Conservation (phyloP, 2,329 filamentous ascomycete species). For the Alternaria gaisen region DNA sequence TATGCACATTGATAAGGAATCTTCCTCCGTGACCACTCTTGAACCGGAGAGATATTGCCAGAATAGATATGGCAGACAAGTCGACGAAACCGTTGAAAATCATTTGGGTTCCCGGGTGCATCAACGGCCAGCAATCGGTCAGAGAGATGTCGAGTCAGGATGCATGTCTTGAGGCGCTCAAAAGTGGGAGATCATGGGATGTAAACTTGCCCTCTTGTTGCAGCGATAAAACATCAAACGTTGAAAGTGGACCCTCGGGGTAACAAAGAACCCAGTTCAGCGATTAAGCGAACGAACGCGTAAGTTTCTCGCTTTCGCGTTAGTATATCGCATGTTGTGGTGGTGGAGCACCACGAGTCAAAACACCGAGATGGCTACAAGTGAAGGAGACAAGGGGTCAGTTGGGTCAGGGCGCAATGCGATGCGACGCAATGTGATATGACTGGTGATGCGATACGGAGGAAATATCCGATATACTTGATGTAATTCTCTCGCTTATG, state of each 20-base stretch:
- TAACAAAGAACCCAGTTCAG: neutral
- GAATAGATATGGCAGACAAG: no score
- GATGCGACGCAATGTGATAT: neutral
- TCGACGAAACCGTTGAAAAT: no score
- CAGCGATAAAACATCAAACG: neutral
- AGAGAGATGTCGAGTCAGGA: neutral
- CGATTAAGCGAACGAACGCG: neutral
- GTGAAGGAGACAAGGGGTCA: neutral
- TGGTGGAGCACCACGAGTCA: neutral
- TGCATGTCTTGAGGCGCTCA: neutral
- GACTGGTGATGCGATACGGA: neutral
- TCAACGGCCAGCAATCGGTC: no score
- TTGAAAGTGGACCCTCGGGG: neutral
- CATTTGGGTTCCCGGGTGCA: no score
- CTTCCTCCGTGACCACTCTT: no score
- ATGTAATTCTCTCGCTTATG: constrained; percentile 1
- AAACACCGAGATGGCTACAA: neutral
- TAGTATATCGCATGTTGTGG: neutral
- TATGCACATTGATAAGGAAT: no score
- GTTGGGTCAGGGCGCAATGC: neutral
- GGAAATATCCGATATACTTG: neutral
- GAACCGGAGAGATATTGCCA: no score
- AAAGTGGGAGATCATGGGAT: no score
- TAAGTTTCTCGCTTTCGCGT: neutral
- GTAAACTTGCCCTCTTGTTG: neutral